Conservation (phyloP, 2,329 filamentous ascomycete species). For the Verruconis gallopava region DNA sequence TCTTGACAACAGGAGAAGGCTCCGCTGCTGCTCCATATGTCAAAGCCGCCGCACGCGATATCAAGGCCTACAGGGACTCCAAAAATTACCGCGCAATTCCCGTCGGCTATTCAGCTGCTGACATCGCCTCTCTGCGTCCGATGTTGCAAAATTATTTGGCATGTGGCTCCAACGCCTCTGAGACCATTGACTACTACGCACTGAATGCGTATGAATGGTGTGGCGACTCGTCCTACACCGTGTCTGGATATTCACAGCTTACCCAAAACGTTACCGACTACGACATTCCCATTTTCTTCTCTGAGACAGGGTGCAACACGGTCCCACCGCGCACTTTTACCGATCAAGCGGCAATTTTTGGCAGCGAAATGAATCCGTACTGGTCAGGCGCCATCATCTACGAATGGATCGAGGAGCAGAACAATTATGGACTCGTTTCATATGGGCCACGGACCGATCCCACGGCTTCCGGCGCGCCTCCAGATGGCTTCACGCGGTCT, state of each 20-base stretch:
- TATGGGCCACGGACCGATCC: slow-evolving; percentile 52
- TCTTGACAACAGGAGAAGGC: slow-evolving; percentile 47
- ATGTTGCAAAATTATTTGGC: slow-evolving; percentile 64
- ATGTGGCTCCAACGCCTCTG: slow-evolving; percentile 55
- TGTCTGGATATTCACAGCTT: slow-evolving; percentile 57
- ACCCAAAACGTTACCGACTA: slow-evolving; percentile 55
- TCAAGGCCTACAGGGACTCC: slow-evolving; percentile 66
- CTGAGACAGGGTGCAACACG: slow-evolving; percentile 73
- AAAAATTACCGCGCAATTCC: slow-evolving; percentile 72
- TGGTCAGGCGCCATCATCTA: slow-evolving; percentile 75
- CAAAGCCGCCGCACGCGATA: slow-evolving; percentile 67
- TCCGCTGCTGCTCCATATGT: slow-evolving; percentile 65
- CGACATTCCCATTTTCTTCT: slow-evolving; percentile 79
- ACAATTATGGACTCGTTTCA: slow-evolving; percentile 68
- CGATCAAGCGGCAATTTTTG: slow-evolving; percentile 68
- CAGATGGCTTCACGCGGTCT: slow-evolving; percentile 54
- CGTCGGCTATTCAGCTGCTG: slow-evolving; percentile 72
- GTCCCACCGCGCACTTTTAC: slow-evolving; percentile 47
- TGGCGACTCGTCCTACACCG: slow-evolving; percentile 37
- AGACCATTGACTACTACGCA: slow-evolving; percentile 70
- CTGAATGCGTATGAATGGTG: slow-evolving; percentile 67
- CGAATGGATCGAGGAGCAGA: slow-evolving; percentile 78
- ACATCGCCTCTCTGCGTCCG: slow-evolving; percentile 57
- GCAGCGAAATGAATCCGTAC: slow-evolving; percentile 54
- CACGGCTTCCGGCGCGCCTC: slow-evolving; percentile 31